Base-by-base conservation (phyloP, 2,329 filamentous ascomycete species). In the Microdochium nivale region DNA sequence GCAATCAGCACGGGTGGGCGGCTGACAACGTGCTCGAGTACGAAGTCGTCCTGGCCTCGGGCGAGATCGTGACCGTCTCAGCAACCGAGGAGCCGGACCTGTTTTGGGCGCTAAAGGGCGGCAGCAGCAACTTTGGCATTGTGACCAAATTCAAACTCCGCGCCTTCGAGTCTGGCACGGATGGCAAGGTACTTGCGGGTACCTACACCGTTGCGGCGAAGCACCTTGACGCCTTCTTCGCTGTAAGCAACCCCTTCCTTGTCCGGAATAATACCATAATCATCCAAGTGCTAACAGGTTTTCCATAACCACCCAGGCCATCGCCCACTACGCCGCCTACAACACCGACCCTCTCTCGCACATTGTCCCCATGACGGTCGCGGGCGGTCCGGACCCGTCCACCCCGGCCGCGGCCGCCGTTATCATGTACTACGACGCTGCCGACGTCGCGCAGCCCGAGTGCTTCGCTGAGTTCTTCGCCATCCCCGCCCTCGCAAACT, bases 91-190 rank as follows among this genome's bases (percentile, higher is more conserved):
- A 78, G 51, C 32, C 65, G 0, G 76, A 79, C 52, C 65, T 81
- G 2, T 79, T 68, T 58, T 67, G 65, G 52, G 75, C 75, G 1
- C 65, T 80, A 4, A 71, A 73, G 49, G 78, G 78, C 13, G 78
- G 78, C 16, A 70, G 71, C 16, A 74, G 70, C 60, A 79, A 78
- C 56, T 77, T 74, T 53, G 77, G 74, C 47, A 64, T 75, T 51
- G 68, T 74, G 4, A 70, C 71, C 13, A 58, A 60, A 8, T 72
- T 73, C 54, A 50, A 51, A 46, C 52, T 53, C 9, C 52, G 52
- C 35, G 49, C 52, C 13, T 48, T 54, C 21, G 37, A 48, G 24
- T 55, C 55, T 1, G 40, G 40, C 21, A 44, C 40, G 3, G 40
- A 23, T 3, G 50, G 43, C 37, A 51, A 55, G 48, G 55, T 56